Base-by-base conservation (phyloP, 176 grass and related monocot genomes). In the Oryza meridionalis region DNA sequence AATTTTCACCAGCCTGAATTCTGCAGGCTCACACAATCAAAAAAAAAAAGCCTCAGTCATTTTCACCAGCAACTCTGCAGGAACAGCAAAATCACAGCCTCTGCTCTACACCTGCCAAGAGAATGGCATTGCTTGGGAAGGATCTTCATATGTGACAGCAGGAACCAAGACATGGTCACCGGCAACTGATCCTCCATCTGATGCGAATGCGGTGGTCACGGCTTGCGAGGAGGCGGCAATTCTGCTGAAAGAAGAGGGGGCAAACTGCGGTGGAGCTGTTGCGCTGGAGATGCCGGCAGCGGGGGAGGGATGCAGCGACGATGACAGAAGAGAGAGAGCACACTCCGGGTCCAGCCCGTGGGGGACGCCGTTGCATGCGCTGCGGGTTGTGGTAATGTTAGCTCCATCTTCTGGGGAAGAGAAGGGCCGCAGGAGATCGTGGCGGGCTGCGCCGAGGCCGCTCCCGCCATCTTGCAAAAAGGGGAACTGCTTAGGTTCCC, bases 241-340 rank as follows among this genome's bases (percentile, higher is more conserved):
- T 16, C 31, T 24, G 15, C 58, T 24, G 22, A 64, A 15, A 4
- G 65, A 49, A 47, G 38, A 40, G 38, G 85, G 38, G 9, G 46
- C 65, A 16, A 46, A n/a, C 21, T 70, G 79, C 3, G 21, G 4
- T 7, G 59, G 66, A 35, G n/a, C 61, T 59, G 47, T 33, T 55
- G 61, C n/a, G 0, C 4, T 19, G 35, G 46, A 31, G n/a, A 85
- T 74, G 45, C 72, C 35, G 24, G 69, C 38, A 19, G 69, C 38
- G 15, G 32, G 12, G 13, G 76, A 89, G 73, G 83, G 69, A 65
- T 88, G 69, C 59, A 83, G 65, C 14, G 91, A 84, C 2, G 90
- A 90, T 97, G 94, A 97, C 92, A 97, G 94, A 97, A 97, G 94
- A 97, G 94, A 97, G 94, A 94, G 92, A 97, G 90, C 94, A 94